phyloP scores from a whole-genome alignment of 768 basidiomycete genomes.

The Clavaria fumosa region DNA sequence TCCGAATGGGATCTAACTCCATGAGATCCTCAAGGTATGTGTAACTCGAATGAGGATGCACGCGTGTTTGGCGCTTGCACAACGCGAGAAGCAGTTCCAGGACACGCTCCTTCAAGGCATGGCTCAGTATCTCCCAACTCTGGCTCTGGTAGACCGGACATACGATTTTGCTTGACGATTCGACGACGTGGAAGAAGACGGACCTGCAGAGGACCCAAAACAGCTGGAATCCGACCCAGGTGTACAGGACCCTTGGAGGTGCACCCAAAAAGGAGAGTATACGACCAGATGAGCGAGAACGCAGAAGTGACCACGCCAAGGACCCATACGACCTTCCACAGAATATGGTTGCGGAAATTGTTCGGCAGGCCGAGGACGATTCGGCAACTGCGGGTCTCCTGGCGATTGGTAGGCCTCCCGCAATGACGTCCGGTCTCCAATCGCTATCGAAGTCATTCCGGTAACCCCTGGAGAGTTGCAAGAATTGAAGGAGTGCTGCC shows the following conservation, averaged over 20 bases:
- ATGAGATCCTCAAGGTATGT: conserved; percentile 9
- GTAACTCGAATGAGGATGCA: conserved; percentile 12
- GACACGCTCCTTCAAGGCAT: conserved; percentile 10
- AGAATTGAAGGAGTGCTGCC: conserved; percentile 8
- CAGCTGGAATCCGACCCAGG: conserved; percentile 15
- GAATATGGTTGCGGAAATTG: conserved; percentile 7
- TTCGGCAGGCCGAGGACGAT: conserved; percentile 13
- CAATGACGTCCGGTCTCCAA: conserved; percentile 11
- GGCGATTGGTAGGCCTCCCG: conserved; percentile 12
- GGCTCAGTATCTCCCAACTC: conserved; percentile 6
- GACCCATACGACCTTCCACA: conserved; percentile 15
- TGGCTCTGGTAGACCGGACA: conserved; percentile 7
- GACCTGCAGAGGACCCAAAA: conserved; percentile 14
- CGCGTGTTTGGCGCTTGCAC: conserved; percentile 7
- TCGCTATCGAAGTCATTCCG: conserved; percentile 6
- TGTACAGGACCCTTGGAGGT: conserved; percentile 8
- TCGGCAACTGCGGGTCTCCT: conserved; percentile 11
- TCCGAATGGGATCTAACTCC: not conserved
- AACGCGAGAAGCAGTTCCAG: conserved; percentile 10
- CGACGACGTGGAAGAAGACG: conserved; percentile 12
- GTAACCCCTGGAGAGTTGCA: conserved; percentile 2
- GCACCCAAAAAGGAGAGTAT: conserved; percentile 11
- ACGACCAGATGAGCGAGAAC: conserved; percentile 12
- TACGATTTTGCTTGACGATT: conserved; percentile 5
- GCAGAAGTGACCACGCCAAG: conserved; percentile 12